Percentiles rank a stretch among this genome's conserved stretches.
These are phyloP conservation scores for Breviolum minutum DNA, from an alignment of 73 alveolate genomes.

Conservation along the genomic window DNA sequence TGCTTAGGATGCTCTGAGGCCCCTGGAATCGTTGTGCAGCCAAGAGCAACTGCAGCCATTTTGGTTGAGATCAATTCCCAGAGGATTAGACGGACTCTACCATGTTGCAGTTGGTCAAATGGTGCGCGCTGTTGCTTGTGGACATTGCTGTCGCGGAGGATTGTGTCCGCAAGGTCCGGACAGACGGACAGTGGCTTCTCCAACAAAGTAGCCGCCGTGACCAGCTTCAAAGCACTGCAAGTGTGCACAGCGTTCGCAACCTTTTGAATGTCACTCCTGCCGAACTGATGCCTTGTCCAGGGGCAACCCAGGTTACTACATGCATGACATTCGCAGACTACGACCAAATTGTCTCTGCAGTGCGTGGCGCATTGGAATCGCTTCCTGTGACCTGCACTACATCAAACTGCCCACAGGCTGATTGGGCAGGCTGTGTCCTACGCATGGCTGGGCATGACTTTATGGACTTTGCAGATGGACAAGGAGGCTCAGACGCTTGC, in stretches of 20 bases:
- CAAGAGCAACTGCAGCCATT: too few relatives aligned
- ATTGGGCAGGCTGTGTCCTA: slow-evolving; percentile 91
- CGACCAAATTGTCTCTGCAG: slow-evolving; percentile 46
- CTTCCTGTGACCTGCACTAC: slow-evolving; percentile 57
- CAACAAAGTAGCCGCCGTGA: slow-evolving; percentile 76
- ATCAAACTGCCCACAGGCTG: slow-evolving; percentile 86
- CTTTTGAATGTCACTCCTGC: slow-evolving; percentile 43
- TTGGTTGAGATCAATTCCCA: background rate
- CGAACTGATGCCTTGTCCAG: slow-evolving; percentile 67
- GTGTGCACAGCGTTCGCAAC: background rate
- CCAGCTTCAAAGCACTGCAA: background rate
- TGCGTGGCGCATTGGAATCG: slow-evolving; percentile 48
- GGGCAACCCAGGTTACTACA: slow-evolving; percentile 22
- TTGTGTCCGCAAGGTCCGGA: background rate
- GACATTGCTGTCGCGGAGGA: background rate
- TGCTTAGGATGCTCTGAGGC: too few relatives aligned
- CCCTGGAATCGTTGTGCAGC: too few relatives aligned
- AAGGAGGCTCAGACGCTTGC: slow-evolving; percentile 91
- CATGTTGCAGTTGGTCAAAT: too few relatives aligned
- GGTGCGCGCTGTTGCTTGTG: background rate
- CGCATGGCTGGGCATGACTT: slow-evolving; percentile 95
- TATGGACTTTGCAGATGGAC: slow-evolving; percentile 88
- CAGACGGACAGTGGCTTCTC: slow-evolving; percentile 64
- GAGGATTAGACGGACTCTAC: background rate
- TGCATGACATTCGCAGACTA: slow-evolving; percentile 46